A percentile compares a stretch with the other conserved stretches of the same genome.
These are phyloP conservation scores for Pseudoneurospora amorphoporcata DNA, from an alignment of 495 filamentous ascomycete species.

Conservation along the genomic window DNA sequence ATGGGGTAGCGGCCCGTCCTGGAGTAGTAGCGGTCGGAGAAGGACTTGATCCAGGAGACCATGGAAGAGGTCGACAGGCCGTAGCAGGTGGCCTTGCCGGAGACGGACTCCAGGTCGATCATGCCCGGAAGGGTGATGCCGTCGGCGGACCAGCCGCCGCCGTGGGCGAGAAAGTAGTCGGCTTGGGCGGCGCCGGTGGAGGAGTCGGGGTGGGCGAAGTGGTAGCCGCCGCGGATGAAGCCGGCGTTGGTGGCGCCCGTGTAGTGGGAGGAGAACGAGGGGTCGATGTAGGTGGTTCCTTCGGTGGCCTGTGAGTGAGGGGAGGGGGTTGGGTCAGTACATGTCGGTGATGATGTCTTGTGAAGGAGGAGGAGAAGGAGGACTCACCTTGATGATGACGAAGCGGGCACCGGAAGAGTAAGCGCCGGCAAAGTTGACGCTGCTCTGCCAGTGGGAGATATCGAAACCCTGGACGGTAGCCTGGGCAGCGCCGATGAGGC, in stretches of 20 bases:
- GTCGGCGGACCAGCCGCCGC: conserved; percentile 52
- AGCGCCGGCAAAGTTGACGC: conserved; percentile 45
- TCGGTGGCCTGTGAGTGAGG: conserved; percentile 42
- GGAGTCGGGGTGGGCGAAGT: conserved; percentile 48
- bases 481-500: conserved; percentile 18
- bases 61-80: conserved; percentile 43
- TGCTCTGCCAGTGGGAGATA: conserved; percentile 51
- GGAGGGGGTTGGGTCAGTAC: not conserved
- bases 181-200: conserved; percentile 45
- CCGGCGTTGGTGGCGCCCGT: conserved; percentile 42
- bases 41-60: conserved; percentile 51
- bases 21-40: conserved; percentile 45
- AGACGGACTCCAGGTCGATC: conserved; percentile 52
- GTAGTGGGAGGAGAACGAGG: conserved; percentile 46
- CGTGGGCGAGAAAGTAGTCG: conserved; percentile 48
- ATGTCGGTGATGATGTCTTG: not conserved
- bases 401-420: conserved; percentile 51
- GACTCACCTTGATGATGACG: conserved; percentile 54
- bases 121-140: conserved; percentile 56
- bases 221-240: conserved; percentile 54
- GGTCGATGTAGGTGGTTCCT: conserved; percentile 44
- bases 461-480: conserved; percentile 53
- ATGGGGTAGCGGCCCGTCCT: conserved; percentile 46
- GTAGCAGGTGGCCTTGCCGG: conserved; percentile 39
- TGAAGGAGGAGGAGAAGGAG: not conserved